phyloP scores from a whole-genome alignment of 306 rosid species.

The Alnus rubra region DNA sequence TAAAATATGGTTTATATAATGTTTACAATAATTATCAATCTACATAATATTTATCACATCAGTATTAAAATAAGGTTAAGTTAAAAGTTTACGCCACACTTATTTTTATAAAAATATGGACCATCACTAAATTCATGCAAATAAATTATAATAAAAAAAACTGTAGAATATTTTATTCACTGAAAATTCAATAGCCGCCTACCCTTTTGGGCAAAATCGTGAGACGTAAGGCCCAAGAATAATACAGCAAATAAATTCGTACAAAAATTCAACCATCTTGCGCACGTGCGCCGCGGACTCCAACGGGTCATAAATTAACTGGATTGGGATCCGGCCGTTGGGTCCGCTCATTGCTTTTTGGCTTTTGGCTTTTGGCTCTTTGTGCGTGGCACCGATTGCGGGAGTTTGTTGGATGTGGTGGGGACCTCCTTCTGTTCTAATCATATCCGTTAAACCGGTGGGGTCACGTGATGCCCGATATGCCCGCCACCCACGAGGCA shows the following conservation, averaged over 20 bases:
- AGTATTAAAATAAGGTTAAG: no score
- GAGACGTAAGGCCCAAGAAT: neutral
- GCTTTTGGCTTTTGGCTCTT: conserved; percentile 1
- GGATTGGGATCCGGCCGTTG: conserved; percentile 22
- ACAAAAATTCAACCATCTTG: conserved; percentile 6
- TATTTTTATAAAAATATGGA: no score
- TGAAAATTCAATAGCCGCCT: no score
- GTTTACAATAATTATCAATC: no score
- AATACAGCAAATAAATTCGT: neutral
- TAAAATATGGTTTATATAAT: no score
- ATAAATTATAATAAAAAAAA: no score
- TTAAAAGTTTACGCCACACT: no score
- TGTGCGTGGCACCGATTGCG: conserved; percentile 40
- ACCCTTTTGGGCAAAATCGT: no score
- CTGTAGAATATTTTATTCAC: no score
- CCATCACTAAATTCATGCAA: no score
- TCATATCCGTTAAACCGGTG: conserved; percentile 32
- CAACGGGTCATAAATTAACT: conserved; percentile 17
- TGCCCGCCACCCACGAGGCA: conserved; percentile 44
- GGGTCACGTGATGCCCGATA: conserved; percentile 37
- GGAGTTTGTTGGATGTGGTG: conserved; percentile 2
- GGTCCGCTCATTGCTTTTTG: neutral
- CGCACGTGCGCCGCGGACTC: conserved; percentile 47
- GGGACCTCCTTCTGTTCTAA: conserved; percentile 17
- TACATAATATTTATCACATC: no score